phyloP scores from a whole-genome alignment of 495 filamentous ascomycete genomes.

The Xylaria castorea region DNA sequence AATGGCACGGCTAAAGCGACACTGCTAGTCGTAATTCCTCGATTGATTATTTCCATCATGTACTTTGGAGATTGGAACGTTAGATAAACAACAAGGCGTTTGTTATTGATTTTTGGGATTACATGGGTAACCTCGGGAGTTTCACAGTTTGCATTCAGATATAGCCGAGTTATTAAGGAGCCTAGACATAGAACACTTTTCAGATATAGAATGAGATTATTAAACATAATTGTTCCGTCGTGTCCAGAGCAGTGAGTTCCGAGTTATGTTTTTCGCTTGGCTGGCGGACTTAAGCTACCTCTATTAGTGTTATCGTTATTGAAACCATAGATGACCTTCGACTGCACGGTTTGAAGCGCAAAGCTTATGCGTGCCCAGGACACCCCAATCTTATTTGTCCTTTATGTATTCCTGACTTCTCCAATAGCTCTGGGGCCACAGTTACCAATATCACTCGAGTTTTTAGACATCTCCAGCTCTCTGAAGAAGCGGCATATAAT shows the following conservation, averaged over 20 bases:
- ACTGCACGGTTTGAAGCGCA: not conserved
- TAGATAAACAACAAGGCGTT: not conserved
- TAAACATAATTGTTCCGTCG: not conserved
- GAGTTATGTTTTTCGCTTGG: not conserved
- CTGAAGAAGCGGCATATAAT: not conserved
- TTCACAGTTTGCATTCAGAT: not conserved
- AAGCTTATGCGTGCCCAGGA: not conserved
- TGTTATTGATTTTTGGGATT: not conserved
- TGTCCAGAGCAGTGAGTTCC: not conserved
- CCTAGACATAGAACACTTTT: not conserved
- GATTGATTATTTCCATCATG: not conserved
- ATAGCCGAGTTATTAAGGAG: not conserved
- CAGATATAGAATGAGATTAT: not conserved
- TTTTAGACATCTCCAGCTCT: not conserved
- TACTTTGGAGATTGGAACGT: not conserved
- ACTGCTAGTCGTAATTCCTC: conserved; percentile 3
- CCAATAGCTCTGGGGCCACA: not conserved
- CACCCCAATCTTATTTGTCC: not conserved
- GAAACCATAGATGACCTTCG: not conserved
- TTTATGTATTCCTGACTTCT: not conserved
- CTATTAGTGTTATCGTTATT: not conserved
- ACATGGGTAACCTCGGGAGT: not conserved
- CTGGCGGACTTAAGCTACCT: not conserved
- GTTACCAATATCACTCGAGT: not conserved
- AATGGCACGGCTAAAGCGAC: conserved; percentile 39